phyloP scores from a whole-genome alignment of 2,329 filamentous ascomycete species.

The Colletotrichum karsti region DNA sequence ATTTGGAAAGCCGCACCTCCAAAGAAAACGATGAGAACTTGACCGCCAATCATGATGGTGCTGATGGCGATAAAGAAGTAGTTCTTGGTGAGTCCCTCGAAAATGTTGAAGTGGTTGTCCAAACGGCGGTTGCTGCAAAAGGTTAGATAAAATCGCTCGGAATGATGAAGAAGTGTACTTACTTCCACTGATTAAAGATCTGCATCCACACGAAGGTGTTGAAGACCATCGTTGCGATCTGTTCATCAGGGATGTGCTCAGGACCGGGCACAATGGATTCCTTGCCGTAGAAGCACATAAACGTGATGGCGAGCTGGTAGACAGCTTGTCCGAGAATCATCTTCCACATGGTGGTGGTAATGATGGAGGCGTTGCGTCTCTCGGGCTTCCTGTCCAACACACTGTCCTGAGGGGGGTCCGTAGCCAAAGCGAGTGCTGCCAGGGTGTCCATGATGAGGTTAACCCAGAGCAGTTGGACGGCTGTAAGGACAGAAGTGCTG shows the following conservation, averaged over 20 bases:
- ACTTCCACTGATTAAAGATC: conserved; percentile 98
- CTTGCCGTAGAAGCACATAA: conserved; percentile 84
- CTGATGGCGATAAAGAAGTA: conserved; percentile 91
- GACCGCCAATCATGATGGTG: conserved; percentile 85
- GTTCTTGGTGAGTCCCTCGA: conserved; percentile 86
- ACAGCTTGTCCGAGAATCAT: conserved; percentile 96
- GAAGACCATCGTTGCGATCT: conserved; percentile 87
- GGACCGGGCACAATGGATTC: conserved; percentile 38
- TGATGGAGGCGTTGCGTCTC: conserved; percentile 66
- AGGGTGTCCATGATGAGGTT: conserved; percentile 98
- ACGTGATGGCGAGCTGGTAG: conserved; percentile 83
- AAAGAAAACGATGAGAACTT: conserved; percentile 89
- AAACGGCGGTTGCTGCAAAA: conserved; percentile 79
- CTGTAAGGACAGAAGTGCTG: conserved; percentile 77
- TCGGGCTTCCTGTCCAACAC: conserved; percentile 81
- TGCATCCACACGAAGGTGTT: conserved; percentile 99
- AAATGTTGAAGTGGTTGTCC: conserved; percentile 95
- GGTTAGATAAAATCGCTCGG: conserved; percentile 32
- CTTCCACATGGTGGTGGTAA: conserved; percentile 97
- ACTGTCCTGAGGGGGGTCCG: conserved; percentile 85
- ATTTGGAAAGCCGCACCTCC: conserved; percentile 86
- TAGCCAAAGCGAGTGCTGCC: conserved; percentile 86
- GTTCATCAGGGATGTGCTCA: conserved; percentile 35
- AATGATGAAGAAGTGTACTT: conserved; percentile 47
- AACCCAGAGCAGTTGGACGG: conserved; percentile 94